Evolutionary conservation across 106 monocot species (phyloP), one percentile per base, ranked within the genome.

Genomic region (Vanilla planifolia): DNA sequence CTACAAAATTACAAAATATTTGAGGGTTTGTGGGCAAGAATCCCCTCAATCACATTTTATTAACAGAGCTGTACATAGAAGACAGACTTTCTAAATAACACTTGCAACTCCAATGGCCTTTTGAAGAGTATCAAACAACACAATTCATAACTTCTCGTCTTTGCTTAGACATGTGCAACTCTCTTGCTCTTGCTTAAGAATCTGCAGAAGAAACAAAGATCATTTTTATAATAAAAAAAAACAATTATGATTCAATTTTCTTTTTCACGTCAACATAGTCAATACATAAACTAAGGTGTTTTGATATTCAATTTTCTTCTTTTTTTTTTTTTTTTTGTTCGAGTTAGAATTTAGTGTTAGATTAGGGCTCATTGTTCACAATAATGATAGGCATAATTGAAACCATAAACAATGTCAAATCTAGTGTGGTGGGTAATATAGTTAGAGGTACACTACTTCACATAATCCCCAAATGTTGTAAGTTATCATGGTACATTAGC

Each of bases 91-190:
- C 3, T 1, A 24, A 13, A 26, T 24, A 50, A 2, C 5, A 7
- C 11, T 10, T 48, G 23, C n/a, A 48, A 48, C 24, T 9, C 48
- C 48, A 23, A 8, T 21, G n/a, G 25, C 21, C 48, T 23, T 48
- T 48, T 48, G 48, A 25, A 25, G 48, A 48, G 48, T 23, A 24
- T 48, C 24, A 10, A 9, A 53, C 28, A 15, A 6, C 32, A 29
- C 16, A 50, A 32, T 9, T 53, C 30, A 53, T 16, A 30, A 53
- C 3, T 53, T 14, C 53, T 53, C 53, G 32, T 30, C 29, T 16
- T 53, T 53, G 53, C 13, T 16, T 53, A n/a, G 16, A n/a, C 53
- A 53, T 53, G 30, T 53, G 53, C 53, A 53, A 53, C 53, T 53
- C 32, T 27, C 14, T 53, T 53, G 53, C 29, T 30, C 53, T 11